A percentile compares a stretch with the other conserved stretches of the same genome.
These are phyloP conservation scores for Pharus latifolius DNA, from an alignment of 176 grass and related monocot genomes.

Conservation along the genomic window DNA sequence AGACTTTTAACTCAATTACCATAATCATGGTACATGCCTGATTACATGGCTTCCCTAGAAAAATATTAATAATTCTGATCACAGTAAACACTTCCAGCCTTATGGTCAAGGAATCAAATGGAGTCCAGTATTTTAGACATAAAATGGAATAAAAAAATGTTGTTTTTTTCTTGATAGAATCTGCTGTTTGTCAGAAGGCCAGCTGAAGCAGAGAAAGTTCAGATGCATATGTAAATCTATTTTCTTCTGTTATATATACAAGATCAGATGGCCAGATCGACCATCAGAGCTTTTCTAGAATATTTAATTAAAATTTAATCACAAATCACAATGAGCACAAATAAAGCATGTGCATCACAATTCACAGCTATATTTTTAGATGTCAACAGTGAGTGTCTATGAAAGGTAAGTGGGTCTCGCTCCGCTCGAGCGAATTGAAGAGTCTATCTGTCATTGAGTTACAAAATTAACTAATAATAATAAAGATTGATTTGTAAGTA, in stretches of 20 bases:
- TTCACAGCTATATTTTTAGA: too few species aligned
- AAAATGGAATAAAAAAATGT: slow-evolving; percentile 11
- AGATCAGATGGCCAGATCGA: not conserved
- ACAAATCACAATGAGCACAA: too few species aligned
- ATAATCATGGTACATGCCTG: slow-evolving; percentile 12
- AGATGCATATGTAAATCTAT: not conserved
- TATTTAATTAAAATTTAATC: too few species aligned
- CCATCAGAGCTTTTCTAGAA: not conserved
- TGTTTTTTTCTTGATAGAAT: slow-evolving; percentile 16
- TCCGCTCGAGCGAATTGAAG: too few species aligned
- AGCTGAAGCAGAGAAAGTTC: slow-evolving; percentile 14
- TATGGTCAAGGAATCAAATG: slow-evolving; percentile 24
- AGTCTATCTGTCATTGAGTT: too few species aligned
- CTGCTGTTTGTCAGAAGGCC: slow-evolving; percentile 4
- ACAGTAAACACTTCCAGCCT: slow-evolving; percentile 7
- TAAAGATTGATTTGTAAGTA: too few species aligned
- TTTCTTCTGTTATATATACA: slow-evolving; percentile 1
- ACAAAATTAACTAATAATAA: too few species aligned
- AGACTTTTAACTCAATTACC: too few species aligned
- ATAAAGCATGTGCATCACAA: too few species aligned
- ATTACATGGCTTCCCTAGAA: not conserved
- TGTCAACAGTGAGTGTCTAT: too few species aligned
- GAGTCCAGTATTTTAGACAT: slow-evolving; percentile 23
- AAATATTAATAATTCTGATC: slow-evolving; percentile 8
- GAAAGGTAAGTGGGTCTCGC: too few species aligned